Conservation (phyloP, 306 rosid species). For the Rosa lucieae region DNA sequence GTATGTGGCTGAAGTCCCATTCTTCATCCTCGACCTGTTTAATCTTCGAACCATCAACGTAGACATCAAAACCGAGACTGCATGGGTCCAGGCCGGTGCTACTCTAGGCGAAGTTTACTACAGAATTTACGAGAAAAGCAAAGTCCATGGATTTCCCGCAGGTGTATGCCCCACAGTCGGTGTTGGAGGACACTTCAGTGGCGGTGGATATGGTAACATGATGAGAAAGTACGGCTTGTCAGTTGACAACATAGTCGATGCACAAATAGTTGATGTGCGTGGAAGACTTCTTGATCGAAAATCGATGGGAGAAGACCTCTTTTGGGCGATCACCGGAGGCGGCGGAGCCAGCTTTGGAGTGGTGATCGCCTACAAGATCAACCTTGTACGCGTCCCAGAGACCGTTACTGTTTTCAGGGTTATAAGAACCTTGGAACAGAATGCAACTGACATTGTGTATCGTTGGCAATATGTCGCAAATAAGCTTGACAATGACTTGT, state of each 20-base stretch:
- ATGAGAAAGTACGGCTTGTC: slow-evolving; percentile 13
- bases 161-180: not conserved
- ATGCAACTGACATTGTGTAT: slow-evolving; percentile 17
- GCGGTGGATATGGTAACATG: slow-evolving; percentile 6
- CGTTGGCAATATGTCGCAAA: slow-evolving; percentile 58
- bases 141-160: not conserved
- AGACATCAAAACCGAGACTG: not conserved
- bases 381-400: slow-evolving; percentile 44
- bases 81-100: slow-evolving; percentile 5
- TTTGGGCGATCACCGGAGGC: slow-evolving; percentile 3
- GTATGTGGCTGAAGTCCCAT: not conserved
- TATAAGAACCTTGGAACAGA: slow-evolving; percentile 38
- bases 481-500: slow-evolving; percentile 36
- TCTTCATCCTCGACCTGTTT: slow-evolving; percentile 5
- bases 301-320: slow-evolving; percentile 10
- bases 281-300: slow-evolving; percentile 4
- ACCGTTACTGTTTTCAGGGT: slow-evolving; percentile 44
- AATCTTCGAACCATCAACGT: not conserved
- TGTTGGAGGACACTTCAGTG: not conserved
- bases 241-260: not conserved
- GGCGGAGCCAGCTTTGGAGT: slow-evolving; percentile 52
- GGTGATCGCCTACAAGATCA: slow-evolving; percentile 44
- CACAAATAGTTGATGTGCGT: not conserved
- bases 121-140: not conserved
- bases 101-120: slow-evolving; percentile 2